Base-by-base conservation (phyloP, 495 filamentous ascomycete genomes). In the Talaromyces stipitatus region DNA sequence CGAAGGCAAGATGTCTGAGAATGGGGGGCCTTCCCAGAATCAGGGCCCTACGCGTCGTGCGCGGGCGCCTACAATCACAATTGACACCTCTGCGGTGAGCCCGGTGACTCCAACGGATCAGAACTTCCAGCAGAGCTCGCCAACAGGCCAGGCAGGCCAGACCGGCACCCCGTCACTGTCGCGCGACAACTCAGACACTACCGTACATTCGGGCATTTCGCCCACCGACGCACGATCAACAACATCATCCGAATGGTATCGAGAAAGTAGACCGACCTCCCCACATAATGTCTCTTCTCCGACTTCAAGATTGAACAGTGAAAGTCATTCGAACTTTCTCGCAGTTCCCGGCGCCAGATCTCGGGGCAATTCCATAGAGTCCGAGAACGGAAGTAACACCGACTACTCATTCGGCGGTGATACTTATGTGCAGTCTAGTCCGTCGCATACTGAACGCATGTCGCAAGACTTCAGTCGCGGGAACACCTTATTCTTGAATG, bases 211-310 rank as follows among this genome's bases (percentile, higher is more conserved):
- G 63, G 64, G 73, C 48, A 69, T 65, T 43, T 81, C 85, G 24
- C 74, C 82, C 45, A 76, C 81, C 7, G 87, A 92, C 52, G 65
- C 80, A 48, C 81, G 83, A 53, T 76, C 73, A 24, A 71, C 80
- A 0, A 75, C 74, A 53, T 90, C 88, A 3, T 90, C 89, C 46
- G 90, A 96, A 58, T 83, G 79, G 64, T 80, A 91, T 60, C 81
- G 75, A 63, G 87, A 90, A 56, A 89, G 85, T 64, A 77, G 89
- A 54, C 91, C 91, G n/a, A 90, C 87, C 0, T 95, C 91, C 43
- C 88, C 91, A 0, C 91, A 95, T 69, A 95, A 96, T 72, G 71
- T 95, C 52, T 92, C 89, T 5, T 92, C 87, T 12, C 88, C 86
- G 1, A 72, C 79, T 16, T 68, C 74, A 24, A 79, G 80, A 60